Conservation (phyloP, 1,284 basidiomycete genomes). For the Rhodotorula sp. region DNA sequence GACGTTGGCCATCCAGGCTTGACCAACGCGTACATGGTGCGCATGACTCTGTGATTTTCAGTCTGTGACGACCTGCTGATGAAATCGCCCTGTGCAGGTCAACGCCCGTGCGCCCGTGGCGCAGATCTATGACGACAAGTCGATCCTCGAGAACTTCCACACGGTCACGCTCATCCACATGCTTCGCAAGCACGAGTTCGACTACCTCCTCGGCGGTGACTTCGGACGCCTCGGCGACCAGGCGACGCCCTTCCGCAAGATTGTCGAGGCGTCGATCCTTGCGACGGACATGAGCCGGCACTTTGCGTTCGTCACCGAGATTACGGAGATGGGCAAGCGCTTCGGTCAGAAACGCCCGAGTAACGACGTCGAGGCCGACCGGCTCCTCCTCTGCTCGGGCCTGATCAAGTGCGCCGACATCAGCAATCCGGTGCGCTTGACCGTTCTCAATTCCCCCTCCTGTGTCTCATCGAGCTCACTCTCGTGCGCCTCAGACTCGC, state of each 20-base stretch:
- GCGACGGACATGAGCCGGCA: slow-evolving; percentile 94
- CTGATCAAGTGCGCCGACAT: slow-evolving; percentile 96
- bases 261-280: slow-evolving; percentile 75
- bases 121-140: slow-evolving; percentile 81
- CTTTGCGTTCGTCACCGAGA: slow-evolving; percentile 73
- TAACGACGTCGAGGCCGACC: slow-evolving; percentile 54
- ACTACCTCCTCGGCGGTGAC: slow-evolving; percentile 52
- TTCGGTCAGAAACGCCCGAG: not conserved
- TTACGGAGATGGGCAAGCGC: slow-evolving; percentile 55
- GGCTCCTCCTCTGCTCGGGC: slow-evolving; percentile 79
- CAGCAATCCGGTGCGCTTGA: slow-evolving; percentile 74
- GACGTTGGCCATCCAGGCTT: slow-evolving; percentile 94
- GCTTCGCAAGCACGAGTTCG: slow-evolving; percentile 75
- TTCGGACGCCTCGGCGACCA: slow-evolving; percentile 45
- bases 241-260: slow-evolving; percentile 60
- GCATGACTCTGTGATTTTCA: slow-evolving; percentile 45
- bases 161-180: slow-evolving; percentile 77
- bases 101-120: slow-evolving; percentile 86
- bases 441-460: slow-evolving; percentile 9
- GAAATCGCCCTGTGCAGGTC: slow-evolving; percentile 60
- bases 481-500: slow-evolving; percentile 64
- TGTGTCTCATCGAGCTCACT: slow-evolving; percentile 6
- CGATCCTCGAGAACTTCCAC: slow-evolving; percentile 90
- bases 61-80: not conserved
- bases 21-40: slow-evolving; percentile 85